phyloP scores from a whole-genome alignment of 148 eudicot species.

The Heliosperma pusillum region DNA sequence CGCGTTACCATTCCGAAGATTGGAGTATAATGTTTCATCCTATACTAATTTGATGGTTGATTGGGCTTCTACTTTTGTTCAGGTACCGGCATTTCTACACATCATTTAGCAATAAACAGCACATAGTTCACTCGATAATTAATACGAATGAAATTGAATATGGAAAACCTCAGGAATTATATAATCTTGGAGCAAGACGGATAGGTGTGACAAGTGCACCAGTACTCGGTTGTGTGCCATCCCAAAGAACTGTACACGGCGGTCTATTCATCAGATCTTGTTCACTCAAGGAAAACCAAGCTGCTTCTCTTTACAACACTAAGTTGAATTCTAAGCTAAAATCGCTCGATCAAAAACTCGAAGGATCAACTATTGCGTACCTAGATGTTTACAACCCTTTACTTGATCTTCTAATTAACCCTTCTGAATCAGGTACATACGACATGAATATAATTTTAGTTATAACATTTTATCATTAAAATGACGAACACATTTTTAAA shows the following conservation, averaged over 20 bases:
- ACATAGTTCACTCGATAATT: no score
- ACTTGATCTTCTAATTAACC: conserved; percentile 41
- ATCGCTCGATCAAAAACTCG: conserved; percentile 33
- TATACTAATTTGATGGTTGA: conserved; percentile 23
- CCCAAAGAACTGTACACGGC: conserved; percentile 54
- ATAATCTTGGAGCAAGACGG: conserved; percentile 49
- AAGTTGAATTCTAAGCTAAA: conserved; percentile 33
- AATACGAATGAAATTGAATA: no score
- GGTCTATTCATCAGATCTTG: conserved; percentile 44
- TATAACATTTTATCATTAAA: no score
- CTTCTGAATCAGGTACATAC: conserved; percentile 42
- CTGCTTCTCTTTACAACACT: conserved; percentile 41
- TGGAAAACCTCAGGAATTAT: conserved; percentile 37
- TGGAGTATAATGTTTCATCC: conserved; percentile 11
- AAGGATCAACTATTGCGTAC: conserved; percentile 32
- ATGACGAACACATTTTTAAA: no score
- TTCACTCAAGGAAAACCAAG: conserved; percentile 37
- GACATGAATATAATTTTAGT: no score
- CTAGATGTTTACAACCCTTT: conserved; percentile 40
- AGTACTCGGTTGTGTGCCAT: conserved; percentile 61
- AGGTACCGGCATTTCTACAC: conserved; percentile 17
- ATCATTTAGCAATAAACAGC: no score
- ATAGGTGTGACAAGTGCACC: conserved; percentile 50
- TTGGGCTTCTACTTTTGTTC: conserved; percentile 28
- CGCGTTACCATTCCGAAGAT: conserved; percentile 19